Evolutionary conservation across 2,329 filamentous ascomycete species (phyloP).

Genomic region (Phaeosphaeriaceae sp.): DNA sequence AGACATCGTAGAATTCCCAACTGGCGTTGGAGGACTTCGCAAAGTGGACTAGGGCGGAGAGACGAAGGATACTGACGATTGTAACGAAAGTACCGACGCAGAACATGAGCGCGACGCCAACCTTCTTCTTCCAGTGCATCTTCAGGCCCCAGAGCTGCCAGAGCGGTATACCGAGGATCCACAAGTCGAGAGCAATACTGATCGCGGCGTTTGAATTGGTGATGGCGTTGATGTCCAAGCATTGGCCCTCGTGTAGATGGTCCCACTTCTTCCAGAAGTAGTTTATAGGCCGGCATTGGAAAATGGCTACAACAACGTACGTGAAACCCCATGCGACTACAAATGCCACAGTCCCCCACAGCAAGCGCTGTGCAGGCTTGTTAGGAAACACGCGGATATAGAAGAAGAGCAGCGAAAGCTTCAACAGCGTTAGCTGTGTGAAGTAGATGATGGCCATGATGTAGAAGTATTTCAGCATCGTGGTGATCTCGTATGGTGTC

Average conservation of each 20-base stretch:
- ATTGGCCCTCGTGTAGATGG: conserved; percentile 36
- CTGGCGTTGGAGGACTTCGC: conserved; percentile 50
- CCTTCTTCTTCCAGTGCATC: conserved; percentile 48
- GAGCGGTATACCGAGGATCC: conserved; percentile 46
- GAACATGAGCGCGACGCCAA: conserved; percentile 49
- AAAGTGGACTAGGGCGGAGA: conserved; percentile 53
- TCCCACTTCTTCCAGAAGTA: conserved; percentile 47
- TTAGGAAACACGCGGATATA: conserved; percentile 42
- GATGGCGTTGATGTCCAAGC: conserved; percentile 46
- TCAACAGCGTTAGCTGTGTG: conserved; percentile 34
- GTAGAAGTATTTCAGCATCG: conserved; percentile 50
- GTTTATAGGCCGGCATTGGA: conserved; percentile 47
- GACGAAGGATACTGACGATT: conserved; percentile 51
- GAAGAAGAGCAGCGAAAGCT: conserved; percentile 41
- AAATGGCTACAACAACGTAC: conserved; percentile 29
- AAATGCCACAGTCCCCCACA: conserved; percentile 36
- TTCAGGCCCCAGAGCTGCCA: conserved; percentile 43
- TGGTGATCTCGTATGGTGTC: conserved; percentile 49
- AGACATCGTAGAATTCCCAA: conserved; percentile 51
- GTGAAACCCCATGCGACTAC: conserved; percentile 32
- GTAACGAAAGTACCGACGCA: conserved; percentile 39
- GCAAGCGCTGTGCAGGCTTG: conserved; percentile 22
- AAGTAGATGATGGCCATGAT: conserved; percentile 46
- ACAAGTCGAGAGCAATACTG: conserved; percentile 44
- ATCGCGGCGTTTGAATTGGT: conserved; percentile 41